A percentile compares a stretch with the other conserved stretches of the same genome.
Evolutionary conservation across 768 basidiomycete species (phyloP).

Genomic region (Pleurotus tuoliensis): DNA sequence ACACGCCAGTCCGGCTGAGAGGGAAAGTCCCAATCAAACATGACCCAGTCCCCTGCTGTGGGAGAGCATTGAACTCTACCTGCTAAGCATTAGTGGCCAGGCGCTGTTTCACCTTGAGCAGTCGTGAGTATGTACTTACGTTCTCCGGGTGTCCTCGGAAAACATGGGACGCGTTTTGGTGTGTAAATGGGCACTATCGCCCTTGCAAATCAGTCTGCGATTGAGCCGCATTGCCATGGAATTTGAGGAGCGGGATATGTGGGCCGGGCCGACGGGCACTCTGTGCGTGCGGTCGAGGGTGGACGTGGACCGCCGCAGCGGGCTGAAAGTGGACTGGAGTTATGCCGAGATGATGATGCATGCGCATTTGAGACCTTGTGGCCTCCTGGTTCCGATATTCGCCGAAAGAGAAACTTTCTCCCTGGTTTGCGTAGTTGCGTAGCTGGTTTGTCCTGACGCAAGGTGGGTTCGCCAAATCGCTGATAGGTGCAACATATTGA

Average conservation of each 20-base stretch:
- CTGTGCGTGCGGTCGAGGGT: not conserved
- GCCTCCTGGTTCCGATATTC: conserved; percentile 1
- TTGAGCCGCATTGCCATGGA: not conserved
- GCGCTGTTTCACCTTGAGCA: not conserved
- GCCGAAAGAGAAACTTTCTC: not conserved
- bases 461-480: not conserved
- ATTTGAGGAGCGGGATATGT: not conserved
- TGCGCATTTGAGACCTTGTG: not conserved
- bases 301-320: not conserved
- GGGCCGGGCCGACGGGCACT: not conserved
- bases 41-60: not conserved
- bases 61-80: not conserved
- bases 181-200: too few relatives aligned
- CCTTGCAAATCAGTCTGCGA: not conserved
- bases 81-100: not conserved
- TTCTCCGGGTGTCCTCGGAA: not conserved
- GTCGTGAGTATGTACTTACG: not conserved
- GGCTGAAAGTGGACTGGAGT: not conserved
- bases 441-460: not conserved
- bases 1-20: not conserved
- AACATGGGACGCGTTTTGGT: not conserved
- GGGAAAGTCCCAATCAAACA: not conserved
- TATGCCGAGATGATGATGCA: conserved; percentile 4
- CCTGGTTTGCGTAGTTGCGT: not conserved
- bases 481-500: not conserved